Evolutionary conservation across 108 stramenopile species (phyloP).

Genomic region (Cyclostephanos tholiformis): DNA sequence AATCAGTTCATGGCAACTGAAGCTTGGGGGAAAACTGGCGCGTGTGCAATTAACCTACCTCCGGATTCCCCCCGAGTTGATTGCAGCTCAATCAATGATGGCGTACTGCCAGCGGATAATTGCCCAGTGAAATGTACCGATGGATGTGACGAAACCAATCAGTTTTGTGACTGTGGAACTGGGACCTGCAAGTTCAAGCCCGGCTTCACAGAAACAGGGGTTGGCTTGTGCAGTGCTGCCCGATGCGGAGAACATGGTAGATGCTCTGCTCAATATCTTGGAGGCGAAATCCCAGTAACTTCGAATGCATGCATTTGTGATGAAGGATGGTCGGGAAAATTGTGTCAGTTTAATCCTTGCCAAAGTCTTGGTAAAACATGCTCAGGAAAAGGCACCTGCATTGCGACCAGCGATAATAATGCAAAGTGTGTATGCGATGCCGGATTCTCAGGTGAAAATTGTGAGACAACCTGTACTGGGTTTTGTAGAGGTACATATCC

Average conservation of each 20-base stretch:
- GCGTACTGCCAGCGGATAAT: constrained; percentile 36
- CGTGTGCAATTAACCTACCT: constrained; percentile 33
- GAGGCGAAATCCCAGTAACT: constrained; percentile 29
- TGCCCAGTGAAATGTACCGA: constrained; percentile 48
- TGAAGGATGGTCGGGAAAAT: constrained; percentile 38
- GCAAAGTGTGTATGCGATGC: constrained; percentile 38
- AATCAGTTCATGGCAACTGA: constrained; percentile 34
- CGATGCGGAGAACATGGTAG: constrained; percentile 54
- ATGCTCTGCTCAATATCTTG: constrained; percentile 58
- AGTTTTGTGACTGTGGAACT: constrained; percentile 63
- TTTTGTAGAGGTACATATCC: constrained; percentile 31
- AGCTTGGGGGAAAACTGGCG: constrained; percentile 52
- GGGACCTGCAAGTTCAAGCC: constrained; percentile 54
- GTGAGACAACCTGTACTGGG: constrained; percentile 41
- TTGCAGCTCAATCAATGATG: constrained; percentile 22
- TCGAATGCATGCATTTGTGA: constrained; percentile 51
- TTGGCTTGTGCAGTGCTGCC: constrained; percentile 57
- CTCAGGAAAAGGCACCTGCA: constrained; percentile 43
- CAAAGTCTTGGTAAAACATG: constrained; percentile 22
- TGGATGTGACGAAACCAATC: constrained; percentile 32
- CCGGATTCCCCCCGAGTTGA: constrained; percentile 26
- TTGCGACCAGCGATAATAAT: constrained; percentile 20
- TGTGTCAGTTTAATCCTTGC: constrained; percentile 49
- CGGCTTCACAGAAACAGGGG: constrained; percentile 44
- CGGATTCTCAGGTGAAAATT: constrained; percentile 45